Conservation (phyloP, 164 flowering plant genomes). For the Tetracentron sinense region DNA sequence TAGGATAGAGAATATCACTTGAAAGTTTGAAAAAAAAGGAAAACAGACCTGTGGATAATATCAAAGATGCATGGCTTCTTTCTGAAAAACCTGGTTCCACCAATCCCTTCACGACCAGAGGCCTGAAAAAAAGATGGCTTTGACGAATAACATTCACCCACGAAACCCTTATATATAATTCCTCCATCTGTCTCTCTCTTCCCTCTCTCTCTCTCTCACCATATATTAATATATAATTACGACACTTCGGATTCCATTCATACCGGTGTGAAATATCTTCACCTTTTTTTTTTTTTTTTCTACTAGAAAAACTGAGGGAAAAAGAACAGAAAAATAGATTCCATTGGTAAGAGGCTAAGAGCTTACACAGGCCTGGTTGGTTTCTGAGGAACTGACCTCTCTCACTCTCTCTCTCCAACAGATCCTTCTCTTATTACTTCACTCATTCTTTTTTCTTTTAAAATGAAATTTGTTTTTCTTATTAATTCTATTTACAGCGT, state of each 20-base stretch:
- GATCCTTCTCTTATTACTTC: no score
- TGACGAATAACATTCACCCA: constrained; percentile 31
- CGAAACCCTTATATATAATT: constrained; percentile 12
- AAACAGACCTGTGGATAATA: constrained; percentile 18
- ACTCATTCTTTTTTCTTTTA: not conserved
- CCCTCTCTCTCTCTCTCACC: not conserved
- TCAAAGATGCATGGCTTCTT: constrained; percentile 18
- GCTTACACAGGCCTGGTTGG: constrained; percentile 17
- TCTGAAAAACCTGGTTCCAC: constrained; percentile 25
- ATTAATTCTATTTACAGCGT: no score
- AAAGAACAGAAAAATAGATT: constrained; percentile 4
- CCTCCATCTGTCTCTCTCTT: constrained; percentile 13
- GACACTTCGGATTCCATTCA: constrained; percentile 38
- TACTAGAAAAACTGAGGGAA: not conserved
- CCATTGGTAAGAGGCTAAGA: constrained; percentile 1
- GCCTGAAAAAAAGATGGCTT: constrained; percentile 18
- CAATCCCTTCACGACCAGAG: constrained; percentile 24
- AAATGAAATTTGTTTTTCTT: not conserved
- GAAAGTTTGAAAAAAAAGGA: not conserved
- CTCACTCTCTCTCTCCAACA: not conserved
- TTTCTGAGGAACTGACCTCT: not conserved
- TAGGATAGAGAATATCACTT: not conserved
- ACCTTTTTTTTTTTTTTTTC: constrained; percentile 10
- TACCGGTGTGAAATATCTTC: constrained; percentile 14
- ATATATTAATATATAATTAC: no score